Evolutionary conservation across 2,329 filamentous ascomycete species (phyloP).

Genomic region (Fusarium duplospermum): DNA sequence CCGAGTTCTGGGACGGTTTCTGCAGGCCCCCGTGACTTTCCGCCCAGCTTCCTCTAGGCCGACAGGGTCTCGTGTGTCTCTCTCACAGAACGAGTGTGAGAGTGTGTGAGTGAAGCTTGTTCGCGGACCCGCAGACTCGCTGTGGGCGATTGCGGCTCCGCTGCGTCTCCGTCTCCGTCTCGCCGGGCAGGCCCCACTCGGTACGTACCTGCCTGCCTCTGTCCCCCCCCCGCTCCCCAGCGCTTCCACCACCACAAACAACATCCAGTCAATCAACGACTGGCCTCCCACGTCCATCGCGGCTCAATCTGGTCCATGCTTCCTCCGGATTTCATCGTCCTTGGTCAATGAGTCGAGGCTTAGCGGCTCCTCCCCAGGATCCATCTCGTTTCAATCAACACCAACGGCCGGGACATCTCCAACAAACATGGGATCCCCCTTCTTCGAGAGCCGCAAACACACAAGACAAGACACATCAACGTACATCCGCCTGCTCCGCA

Average conservation of each 20-base stretch:
- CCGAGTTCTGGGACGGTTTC: not conserved
- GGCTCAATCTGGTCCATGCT: slow-evolving; percentile 5
- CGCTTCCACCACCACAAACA: slow-evolving; percentile 4
- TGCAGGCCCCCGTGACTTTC: slow-evolving; percentile 34
- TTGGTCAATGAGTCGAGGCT: not conserved
- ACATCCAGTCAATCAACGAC: not conserved
- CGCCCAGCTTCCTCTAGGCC: slow-evolving; percentile 38
- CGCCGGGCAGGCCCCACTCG: slow-evolving; percentile 31
- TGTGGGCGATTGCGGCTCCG: slow-evolving; percentile 44
- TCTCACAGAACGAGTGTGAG: not conserved
- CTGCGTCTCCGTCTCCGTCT: slow-evolving; percentile 44
- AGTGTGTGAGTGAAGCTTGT: slow-evolving; percentile 7
- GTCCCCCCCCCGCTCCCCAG: slow-evolving; percentile 1
- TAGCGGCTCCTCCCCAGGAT: not conserved
- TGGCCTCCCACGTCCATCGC: not conserved
- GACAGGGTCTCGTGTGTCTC: slow-evolving; percentile 19
- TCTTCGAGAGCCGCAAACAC: slow-evolving; percentile 11
- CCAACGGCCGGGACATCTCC: not conserved
- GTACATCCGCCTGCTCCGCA: not conserved
- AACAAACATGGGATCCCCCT: slow-evolving; percentile 5
- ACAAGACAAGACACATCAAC: not conserved
- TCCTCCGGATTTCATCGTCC: not conserved
- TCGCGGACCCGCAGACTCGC: slow-evolving; percentile 44
- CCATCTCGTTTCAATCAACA: not conserved
- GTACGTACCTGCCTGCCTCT: slow-evolving; percentile 4